phyloP scores from a whole-genome alignment of 2,329 filamentous ascomycete genomes.

The Diaporthe vaccinii region DNA sequence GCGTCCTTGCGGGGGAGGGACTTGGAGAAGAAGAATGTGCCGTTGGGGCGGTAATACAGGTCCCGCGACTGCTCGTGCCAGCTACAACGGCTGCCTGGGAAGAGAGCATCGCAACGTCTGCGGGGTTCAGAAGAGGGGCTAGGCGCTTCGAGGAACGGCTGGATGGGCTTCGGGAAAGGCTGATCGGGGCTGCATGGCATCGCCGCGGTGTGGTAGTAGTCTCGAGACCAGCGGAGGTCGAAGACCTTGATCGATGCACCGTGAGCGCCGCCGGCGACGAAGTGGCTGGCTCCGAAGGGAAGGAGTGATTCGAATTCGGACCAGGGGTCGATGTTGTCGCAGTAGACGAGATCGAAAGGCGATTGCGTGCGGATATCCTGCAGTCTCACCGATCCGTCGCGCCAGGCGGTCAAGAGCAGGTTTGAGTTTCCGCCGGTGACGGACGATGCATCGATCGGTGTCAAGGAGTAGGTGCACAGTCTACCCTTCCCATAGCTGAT shows the following conservation, averaged over 20 bases:
- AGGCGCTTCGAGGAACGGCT: conserved; percentile 47
- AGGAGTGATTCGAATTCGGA: conserved; percentile 62
- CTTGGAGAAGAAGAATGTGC: conserved; percentile 59
- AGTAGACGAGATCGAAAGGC: conserved; percentile 61
- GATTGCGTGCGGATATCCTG: conserved; percentile 65
- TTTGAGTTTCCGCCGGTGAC: conserved; percentile 52
- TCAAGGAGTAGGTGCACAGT: conserved; percentile 57
- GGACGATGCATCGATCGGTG: conserved; percentile 55
- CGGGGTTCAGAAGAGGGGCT: conserved; percentile 33
- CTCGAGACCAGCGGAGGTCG: conserved; percentile 65
- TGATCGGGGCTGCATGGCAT: conserved; percentile 58
- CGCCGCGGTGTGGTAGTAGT: conserved; percentile 63
- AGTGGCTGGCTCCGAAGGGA: conserved; percentile 64
- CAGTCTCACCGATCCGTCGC: conserved; percentile 63
- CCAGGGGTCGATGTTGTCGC: conserved; percentile 65
- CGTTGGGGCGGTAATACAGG: conserved; percentile 64
- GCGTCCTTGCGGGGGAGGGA: conserved; percentile 44
- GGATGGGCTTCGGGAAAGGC: conserved; percentile 54
- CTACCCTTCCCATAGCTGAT: conserved; percentile 45
- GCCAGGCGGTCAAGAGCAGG: conserved; percentile 65
- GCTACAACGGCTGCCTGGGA: conserved; percentile 53
- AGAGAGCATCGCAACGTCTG: conserved; percentile 52
- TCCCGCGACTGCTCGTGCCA: conserved; percentile 62
- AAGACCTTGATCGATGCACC: conserved; percentile 63
- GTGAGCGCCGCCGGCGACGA: conserved; percentile 62